These are phyloP conservation scores for Candida tallmaniae DNA, from an alignment of 805 yeast species.

Conservation along the genomic window DNA sequence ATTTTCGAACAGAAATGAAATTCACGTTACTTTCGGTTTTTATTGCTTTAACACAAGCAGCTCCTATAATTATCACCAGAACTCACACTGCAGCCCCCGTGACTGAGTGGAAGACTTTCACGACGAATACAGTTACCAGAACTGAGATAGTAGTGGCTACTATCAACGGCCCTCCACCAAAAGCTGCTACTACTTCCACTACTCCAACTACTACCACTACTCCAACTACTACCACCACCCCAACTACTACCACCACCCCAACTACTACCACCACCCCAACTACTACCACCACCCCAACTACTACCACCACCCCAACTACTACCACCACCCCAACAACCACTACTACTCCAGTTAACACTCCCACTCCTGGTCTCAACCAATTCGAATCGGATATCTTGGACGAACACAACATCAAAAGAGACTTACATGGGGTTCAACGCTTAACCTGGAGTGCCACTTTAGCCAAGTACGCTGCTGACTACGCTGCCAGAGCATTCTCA, in stretches of 20 bases:
- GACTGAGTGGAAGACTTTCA: constrained; percentile 20
- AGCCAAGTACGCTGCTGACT: constrained; percentile 34
- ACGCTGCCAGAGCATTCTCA: constrained; percentile 47
- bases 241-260: neutral
- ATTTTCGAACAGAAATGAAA: too few species aligned
- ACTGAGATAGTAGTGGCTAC: constrained; percentile 14
- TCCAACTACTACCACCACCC: constrained; percentile 1
- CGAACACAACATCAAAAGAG: constrained; percentile 36
- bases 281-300: constrained; percentile 5
- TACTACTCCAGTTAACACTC: constrained; percentile 14
- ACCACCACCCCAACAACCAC: constrained; percentile 9
- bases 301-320: constrained; percentile 8
- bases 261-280: constrained; percentile 9
- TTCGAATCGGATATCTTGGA: constrained; percentile 28
- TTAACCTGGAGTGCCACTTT: constrained; percentile 31
- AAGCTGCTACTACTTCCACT: constrained; percentile 3
- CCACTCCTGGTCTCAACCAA: constrained; percentile 10
- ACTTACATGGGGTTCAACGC: constrained; percentile 26
- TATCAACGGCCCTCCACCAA: constrained; percentile 19
- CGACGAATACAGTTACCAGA: constrained; percentile 15
- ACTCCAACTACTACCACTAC: constrained; percentile 1
- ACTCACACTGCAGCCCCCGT: constrained; percentile 25
- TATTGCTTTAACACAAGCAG: constrained; percentile 18
- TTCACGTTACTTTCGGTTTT: constrained; percentile 13
- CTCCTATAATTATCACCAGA: constrained; percentile 21